phyloP scores from a whole-genome alignment of 345 rosid genomes.

The Rhodamnia rubescens region DNA sequence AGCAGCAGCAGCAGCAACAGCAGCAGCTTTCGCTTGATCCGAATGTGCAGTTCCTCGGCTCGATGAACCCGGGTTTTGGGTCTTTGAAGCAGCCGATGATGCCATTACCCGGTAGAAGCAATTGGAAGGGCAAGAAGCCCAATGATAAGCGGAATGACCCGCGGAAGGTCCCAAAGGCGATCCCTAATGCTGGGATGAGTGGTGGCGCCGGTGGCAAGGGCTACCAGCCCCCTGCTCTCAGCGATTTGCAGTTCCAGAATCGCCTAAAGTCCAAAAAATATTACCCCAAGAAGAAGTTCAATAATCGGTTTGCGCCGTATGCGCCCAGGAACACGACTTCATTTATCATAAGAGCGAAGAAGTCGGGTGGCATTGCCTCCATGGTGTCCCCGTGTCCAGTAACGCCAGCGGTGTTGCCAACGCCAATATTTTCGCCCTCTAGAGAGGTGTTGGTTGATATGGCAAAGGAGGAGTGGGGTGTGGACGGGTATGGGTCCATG shows the following conservation, averaged over 20 bases:
- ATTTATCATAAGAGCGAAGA: constrained; percentile 82
- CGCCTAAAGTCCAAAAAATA: constrained; percentile 64
- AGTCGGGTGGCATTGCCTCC: constrained; percentile 85
- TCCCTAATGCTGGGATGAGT: neutral
- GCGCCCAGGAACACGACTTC: constrained; percentile 95
- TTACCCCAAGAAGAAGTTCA: constrained; percentile 53
- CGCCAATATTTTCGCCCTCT: constrained; percentile 77
- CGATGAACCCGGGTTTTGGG: constrained; percentile 1
- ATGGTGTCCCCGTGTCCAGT: constrained; percentile 92
- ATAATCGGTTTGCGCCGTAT: constrained; percentile 66
- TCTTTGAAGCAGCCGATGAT: neutral
- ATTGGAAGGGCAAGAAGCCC: constrained; percentile 77
- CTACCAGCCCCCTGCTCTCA: constrained; percentile 71
- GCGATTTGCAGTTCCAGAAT: constrained; percentile 77
- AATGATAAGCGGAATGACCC: constrained; percentile 17
- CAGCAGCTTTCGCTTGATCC: constrained; percentile 15
- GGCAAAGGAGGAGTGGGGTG: constrained; percentile 99
- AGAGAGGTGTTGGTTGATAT: constrained; percentile 87
- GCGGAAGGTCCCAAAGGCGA: constrained; percentile 31
- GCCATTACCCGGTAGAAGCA: constrained; percentile 12
- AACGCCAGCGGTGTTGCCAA: constrained; percentile 78
- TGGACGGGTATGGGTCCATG: constrained; percentile 99
- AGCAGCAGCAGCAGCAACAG: constrained; percentile 5
- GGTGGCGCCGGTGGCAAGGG: constrained; percentile 16
- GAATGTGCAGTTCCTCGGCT: constrained; percentile 24